phyloP scores from a whole-genome alignment of 352 stramenopile genomes.

The Phytophthora rubi region DNA sequence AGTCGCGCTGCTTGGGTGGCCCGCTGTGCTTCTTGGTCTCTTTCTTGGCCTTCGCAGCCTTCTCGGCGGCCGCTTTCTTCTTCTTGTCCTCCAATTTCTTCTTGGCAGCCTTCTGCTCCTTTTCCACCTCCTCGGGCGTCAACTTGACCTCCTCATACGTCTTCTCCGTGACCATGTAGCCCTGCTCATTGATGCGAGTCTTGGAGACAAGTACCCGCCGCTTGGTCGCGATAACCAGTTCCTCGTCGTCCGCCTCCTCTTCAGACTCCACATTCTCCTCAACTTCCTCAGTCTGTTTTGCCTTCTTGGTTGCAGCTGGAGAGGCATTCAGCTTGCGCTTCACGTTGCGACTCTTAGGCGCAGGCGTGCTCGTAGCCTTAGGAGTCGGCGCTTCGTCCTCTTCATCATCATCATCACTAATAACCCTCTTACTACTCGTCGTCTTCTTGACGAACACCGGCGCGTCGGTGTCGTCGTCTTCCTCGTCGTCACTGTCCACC shows the following conservation, averaged over 20 bases:
- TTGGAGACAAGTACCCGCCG: conserved; percentile 68
- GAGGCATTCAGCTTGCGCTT: conserved; percentile 62
- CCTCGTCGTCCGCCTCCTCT: conserved; percentile 38
- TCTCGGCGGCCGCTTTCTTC: conserved; percentile 43
- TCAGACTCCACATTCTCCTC: conserved; percentile 24
- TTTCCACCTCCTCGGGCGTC: conserved; percentile 58
- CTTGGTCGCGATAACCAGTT: conserved; percentile 47
- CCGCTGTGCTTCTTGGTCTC: conserved; percentile 56
- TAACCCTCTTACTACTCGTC: conserved; percentile 54
- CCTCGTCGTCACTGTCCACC: conserved; percentile 74
- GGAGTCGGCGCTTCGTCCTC: conserved; percentile 30
- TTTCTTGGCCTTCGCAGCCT: conserved; percentile 51
- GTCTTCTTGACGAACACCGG: conserved; percentile 78
- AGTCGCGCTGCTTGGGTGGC: conserved; percentile 69
- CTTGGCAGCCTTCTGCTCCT: conserved; percentile 51
- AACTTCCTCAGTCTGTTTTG: conserved; percentile 21
- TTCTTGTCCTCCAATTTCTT: conserved; percentile 57
- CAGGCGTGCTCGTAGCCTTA: conserved; percentile 22
- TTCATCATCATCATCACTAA: conserved; percentile 75
- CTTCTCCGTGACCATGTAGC: conserved; percentile 89
- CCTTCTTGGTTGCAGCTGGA: conserved; percentile 30
- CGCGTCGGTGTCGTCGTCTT: conserved; percentile 61
- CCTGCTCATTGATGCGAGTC: conserved; percentile 79
- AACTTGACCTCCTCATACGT: conserved; percentile 75
- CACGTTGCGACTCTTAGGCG: conserved; percentile 37